Evolutionary conservation across 352 stramenopile species (phyloP).

Genomic region (Phytophthora palmivora): DNA sequence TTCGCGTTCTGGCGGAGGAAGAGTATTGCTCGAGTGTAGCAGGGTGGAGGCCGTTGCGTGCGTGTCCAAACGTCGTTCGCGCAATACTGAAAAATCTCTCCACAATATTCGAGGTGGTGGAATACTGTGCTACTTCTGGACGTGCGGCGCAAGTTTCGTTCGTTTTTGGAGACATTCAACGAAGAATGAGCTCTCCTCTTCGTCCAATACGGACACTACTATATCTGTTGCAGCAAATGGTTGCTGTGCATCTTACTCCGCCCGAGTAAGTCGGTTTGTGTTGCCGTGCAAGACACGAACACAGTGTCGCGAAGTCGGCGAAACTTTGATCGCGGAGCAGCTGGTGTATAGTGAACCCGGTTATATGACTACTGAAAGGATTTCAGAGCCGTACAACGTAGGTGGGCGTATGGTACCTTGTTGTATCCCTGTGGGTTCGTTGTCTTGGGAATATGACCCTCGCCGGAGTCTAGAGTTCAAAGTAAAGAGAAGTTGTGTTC

Average conservation of each 20-base stretch:
- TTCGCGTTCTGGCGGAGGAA: conserved; percentile 15
- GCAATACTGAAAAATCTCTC: conserved; percentile 15
- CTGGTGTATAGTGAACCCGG: no score
- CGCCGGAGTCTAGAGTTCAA: no score
- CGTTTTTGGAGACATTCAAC: conserved; percentile 11
- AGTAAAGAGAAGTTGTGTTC: no score
- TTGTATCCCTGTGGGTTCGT: no score
- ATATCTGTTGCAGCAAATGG: background rate
- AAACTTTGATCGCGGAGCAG: no score
- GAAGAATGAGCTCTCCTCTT: background rate
- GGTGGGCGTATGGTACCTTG: no score
- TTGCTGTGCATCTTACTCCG: conserved; percentile 3
- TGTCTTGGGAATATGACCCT: no score
- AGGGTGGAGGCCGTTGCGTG: conserved; percentile 10
- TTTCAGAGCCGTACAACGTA: no score
- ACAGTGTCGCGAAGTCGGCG: no score
- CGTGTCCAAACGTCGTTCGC: conserved; percentile 11
- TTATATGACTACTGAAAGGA: no score
- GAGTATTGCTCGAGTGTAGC: conserved; percentile 14
- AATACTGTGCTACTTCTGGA: conserved; percentile 7
- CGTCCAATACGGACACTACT: background rate
- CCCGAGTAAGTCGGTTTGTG: conserved; percentile 1
- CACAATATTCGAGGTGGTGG: conserved; percentile 19
- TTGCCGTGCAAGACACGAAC: conserved; percentile 1
- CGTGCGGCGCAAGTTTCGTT: background rate